Evolutionary conservation across 345 rosid genomes (phyloP).

Genomic region (Rubroshorea leprosula): DNA sequence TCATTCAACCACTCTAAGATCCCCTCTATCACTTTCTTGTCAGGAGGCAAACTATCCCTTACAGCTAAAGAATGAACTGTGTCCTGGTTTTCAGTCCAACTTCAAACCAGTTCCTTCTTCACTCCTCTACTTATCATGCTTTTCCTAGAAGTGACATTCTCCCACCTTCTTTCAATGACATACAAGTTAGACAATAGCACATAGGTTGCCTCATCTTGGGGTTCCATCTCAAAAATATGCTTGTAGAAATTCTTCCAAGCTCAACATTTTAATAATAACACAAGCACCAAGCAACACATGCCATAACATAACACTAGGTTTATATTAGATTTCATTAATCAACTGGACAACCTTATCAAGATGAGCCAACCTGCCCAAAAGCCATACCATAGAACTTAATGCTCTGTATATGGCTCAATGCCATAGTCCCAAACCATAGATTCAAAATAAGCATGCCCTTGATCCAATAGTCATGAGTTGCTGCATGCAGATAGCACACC

Average conservation of each 20-base stretch:
- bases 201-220: slow-evolving; percentile 67
- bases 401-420: slow-evolving; percentile 70
- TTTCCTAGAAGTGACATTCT: slow-evolving; percentile 53
- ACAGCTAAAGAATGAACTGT: slow-evolving; percentile 57
- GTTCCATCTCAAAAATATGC: slow-evolving; percentile 57
- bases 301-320: slow-evolving; percentile 78
- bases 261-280: slow-evolving; percentile 54
- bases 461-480: slow-evolving; percentile 58
- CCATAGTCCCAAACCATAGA: slow-evolving; percentile 62
- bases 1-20: slow-evolving; percentile 82
- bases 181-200: slow-evolving; percentile 71
- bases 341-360: slow-evolving; percentile 59
- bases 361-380: slow-evolving; percentile 70
- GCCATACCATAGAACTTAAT: slow-evolving; percentile 83
- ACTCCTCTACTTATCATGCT: slow-evolving; percentile 64
- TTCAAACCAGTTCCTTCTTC: slow-evolving; percentile 77
- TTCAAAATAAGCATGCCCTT: slow-evolving; percentile 60
- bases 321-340: slow-evolving; percentile 55
- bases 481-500: slow-evolving; percentile 81
- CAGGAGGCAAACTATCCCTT: slow-evolving; percentile 58
- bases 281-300: slow-evolving; percentile 85
- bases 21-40: slow-evolving; percentile 60
- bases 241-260: slow-evolving; percentile 56
- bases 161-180: slow-evolving; percentile 67
- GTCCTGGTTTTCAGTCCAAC: slow-evolving; percentile 83